Conservation (phyloP, 306 rosid species). For the Oxytropis ochrocephala region DNA sequence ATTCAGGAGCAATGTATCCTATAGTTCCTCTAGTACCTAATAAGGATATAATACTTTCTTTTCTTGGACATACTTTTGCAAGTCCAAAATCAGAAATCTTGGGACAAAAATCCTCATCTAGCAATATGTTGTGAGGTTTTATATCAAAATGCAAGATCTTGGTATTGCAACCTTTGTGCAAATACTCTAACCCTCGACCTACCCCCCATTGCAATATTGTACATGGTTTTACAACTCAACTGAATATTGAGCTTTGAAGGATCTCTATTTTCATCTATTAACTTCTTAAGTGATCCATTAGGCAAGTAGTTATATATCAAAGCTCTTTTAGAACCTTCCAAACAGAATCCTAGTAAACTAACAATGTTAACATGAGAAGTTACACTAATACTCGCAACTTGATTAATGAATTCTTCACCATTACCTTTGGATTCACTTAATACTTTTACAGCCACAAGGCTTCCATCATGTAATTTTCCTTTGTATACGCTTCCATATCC, state of each 20-base stretch:
- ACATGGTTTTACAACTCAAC: conserved; percentile 23
- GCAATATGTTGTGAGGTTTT: conserved; percentile 39
- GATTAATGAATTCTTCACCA: conserved; percentile 29
- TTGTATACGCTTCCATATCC: conserved; percentile 31
- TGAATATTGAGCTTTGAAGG: not conserved
- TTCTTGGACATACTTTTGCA: conserved; percentile 28
- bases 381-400: conserved; percentile 20
- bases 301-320: conserved; percentile 39
- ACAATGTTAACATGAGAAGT: conserved; percentile 32
- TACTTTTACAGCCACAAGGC: conserved; percentile 34
- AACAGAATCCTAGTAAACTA: not conserved
- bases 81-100: conserved; percentile 45
- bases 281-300: conserved; percentile 45
- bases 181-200: conserved; percentile 39
- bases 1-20: conserved; percentile 38
- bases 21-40: conserved; percentile 27
- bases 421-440: conserved; percentile 13
- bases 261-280: conserved; percentile 18
- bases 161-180: conserved; percentile 35
- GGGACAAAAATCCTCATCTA: conserved; percentile 28
- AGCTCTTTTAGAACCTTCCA: conserved; percentile 11
- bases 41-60: conserved; percentile 28
- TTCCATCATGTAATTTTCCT: conserved; percentile 19
- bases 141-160: conserved; percentile 43
- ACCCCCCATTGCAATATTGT: conserved; percentile 36